A percentile compares a stretch with the other conserved stretches of the same genome.
These are phyloP conservation scores for Nicotiana tabacum DNA, from an alignment of 257 asterid genomes.

Conservation along the genomic window DNA sequence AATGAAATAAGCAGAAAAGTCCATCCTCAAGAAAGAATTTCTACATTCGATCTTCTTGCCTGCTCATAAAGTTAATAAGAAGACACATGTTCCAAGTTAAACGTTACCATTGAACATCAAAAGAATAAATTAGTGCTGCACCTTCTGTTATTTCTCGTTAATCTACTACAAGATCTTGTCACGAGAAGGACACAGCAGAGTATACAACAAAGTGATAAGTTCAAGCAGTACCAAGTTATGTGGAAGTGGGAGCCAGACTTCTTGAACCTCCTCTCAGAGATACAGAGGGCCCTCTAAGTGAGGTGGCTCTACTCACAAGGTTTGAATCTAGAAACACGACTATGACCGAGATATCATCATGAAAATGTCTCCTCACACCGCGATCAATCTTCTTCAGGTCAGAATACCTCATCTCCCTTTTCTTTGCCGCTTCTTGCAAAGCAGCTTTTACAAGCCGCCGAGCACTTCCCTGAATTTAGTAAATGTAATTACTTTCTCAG, in stretches of 20 bases:
- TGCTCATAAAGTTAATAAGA: conserved; percentile 26
- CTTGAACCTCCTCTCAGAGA: conserved; percentile 37
- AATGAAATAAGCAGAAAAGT: conserved; percentile 16
- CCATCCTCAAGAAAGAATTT: conserved; percentile 24
- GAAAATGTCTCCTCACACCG: conserved; percentile 46
- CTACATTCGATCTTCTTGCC: conserved; percentile 17
- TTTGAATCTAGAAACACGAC: conserved; percentile 34
- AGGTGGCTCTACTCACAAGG: conserved; percentile 43
- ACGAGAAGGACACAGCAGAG: conserved; percentile 26
- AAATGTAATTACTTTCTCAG: background rate
- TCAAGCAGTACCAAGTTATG: conserved; percentile 24
- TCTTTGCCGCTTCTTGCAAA: conserved; percentile 51
- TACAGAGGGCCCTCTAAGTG: conserved; percentile 30
- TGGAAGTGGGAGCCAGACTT: conserved; percentile 28
- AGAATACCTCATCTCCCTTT: conserved; percentile 52
- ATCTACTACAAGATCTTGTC: conserved; percentile 16
- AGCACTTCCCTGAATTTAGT: conserved; percentile 36
- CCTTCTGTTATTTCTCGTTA: conserved; percentile 22
- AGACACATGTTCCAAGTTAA: conserved; percentile 23
- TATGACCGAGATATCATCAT: conserved; percentile 42
- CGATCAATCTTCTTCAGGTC: conserved; percentile 47
- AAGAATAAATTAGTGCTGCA: conserved; percentile 33
- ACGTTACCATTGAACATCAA: conserved; percentile 29
- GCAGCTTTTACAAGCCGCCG: conserved; percentile 45
- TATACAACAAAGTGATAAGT: conserved; percentile 24